Conservation (phyloP, 108 stramenopile species). For the Conticribra weissflogii region DNA sequence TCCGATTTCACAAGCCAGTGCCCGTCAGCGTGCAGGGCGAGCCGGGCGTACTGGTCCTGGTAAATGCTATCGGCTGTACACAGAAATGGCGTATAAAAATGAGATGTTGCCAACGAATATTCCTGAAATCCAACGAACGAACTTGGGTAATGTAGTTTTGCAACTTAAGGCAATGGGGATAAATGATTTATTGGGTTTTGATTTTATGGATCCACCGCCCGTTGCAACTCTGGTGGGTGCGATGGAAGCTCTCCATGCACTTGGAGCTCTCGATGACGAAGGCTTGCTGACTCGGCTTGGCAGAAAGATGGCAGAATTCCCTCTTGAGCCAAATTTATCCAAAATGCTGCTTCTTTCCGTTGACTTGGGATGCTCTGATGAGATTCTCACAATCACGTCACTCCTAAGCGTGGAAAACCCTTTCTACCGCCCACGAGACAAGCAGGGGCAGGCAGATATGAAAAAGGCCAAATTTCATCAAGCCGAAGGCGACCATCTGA, state of each 20-base stretch:
- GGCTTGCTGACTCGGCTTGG: slow-evolving; percentile 93
- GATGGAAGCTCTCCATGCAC: slow-evolving; percentile 93
- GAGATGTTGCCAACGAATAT: slow-evolving; percentile 95
- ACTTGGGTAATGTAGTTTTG: slow-evolving; percentile 94
- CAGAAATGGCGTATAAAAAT: slow-evolving; percentile 91
- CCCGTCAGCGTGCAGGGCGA: slow-evolving; percentile 92
- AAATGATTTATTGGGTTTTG: slow-evolving; percentile 96
- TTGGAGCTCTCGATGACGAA: slow-evolving; percentile 98
- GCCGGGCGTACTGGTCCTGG: slow-evolving; percentile 98
- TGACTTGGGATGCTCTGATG: slow-evolving; percentile 97
- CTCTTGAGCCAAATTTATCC: slow-evolving; percentile 94
- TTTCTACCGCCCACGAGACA: slow-evolving; percentile 98
- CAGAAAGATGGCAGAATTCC: slow-evolving; percentile 99
- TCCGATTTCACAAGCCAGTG: slow-evolving; percentile 97
- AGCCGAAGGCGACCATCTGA: slow-evolving; percentile 99
- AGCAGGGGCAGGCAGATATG: slow-evolving; percentile 99
- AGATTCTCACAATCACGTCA: slow-evolving; percentile 96
- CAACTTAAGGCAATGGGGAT: slow-evolving; percentile 98
- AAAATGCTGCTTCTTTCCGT: slow-evolving; percentile 95
- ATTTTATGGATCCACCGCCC: slow-evolving; percentile 99
- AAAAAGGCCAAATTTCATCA: slow-evolving; percentile 99
- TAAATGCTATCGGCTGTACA: slow-evolving; percentile 98
- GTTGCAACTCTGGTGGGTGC: slow-evolving; percentile 96
- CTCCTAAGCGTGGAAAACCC: slow-evolving; percentile 97
- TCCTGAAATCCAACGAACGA: slow-evolving; percentile 97